Percentiles rank a stretch among this genome's conserved stretches.
These are phyloP conservation scores for Prunella vulgaris DNA, from an alignment of 257 asterid genomes.

Conservation along the genomic window DNA sequence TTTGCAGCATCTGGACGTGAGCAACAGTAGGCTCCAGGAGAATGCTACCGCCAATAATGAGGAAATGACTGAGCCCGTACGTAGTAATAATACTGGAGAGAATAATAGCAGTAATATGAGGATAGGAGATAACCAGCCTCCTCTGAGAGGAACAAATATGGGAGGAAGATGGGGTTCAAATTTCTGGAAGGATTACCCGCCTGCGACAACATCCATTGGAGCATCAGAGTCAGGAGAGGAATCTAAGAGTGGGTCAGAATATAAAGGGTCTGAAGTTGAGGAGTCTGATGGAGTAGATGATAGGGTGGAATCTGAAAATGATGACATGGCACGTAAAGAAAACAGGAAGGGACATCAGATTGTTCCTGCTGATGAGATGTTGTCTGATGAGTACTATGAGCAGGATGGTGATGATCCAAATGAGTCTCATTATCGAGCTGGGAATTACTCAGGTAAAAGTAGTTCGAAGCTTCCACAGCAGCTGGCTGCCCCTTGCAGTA, in stretches of 20 bases:
- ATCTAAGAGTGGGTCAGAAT: conserved; percentile 85
- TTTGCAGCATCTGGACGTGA: conserved; percentile 36
- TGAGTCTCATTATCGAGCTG: conserved; percentile 57
- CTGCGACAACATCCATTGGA: conserved; percentile 35
- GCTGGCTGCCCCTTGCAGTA: conserved; percentile 37
- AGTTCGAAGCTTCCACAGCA: conserved; percentile 47
- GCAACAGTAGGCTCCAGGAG: conserved; percentile 33
- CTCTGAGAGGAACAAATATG: conserved; percentile 34
- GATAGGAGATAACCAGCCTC: conserved; percentile 33
- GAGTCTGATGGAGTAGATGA: conserved; percentile 59
- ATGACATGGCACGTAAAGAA: conserved; percentile 37
- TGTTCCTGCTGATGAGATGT: conserved; percentile 87
- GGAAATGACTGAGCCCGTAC: conserved; percentile 47
- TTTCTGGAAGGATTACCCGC: conserved; percentile 80
- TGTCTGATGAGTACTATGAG: conserved; percentile 97
- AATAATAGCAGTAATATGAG: conserved; percentile 30
- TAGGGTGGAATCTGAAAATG: conserved; percentile 53
- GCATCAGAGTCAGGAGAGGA: conserved; percentile 80
- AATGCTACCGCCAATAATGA: conserved; percentile 26
- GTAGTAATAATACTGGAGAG: conserved; percentile 43
- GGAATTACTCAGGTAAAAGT: conserved; percentile 48
- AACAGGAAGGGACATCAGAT: conserved; percentile 40
- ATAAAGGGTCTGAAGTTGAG: conserved; percentile 76
- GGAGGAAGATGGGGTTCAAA: conserved; percentile 85
- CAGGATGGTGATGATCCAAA: conserved; percentile 88